Conservation (phyloP, 371 early-diverging fungal species). For the Actinomortierella ambigua region DNA sequence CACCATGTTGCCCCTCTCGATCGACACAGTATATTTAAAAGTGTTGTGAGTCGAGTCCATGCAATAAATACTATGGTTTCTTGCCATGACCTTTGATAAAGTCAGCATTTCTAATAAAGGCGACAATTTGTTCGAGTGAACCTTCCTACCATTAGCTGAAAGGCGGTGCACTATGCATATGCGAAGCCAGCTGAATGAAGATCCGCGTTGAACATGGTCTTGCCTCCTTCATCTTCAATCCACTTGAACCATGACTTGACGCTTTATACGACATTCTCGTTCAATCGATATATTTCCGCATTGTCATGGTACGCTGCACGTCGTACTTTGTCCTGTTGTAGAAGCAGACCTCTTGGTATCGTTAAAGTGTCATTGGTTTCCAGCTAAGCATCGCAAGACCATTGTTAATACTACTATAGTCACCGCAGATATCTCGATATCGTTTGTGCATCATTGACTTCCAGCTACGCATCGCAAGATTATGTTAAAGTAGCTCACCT, state of each 20-base stretch:
- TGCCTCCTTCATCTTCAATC: slow-evolving; percentile 9
- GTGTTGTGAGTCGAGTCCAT: slow-evolving; percentile 22
- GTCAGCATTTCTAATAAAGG: neutral
- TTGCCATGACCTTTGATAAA: slow-evolving; percentile 11
- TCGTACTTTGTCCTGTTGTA: too few relatives aligned
- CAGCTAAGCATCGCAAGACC: too few relatives aligned
- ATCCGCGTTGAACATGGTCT: slow-evolving; percentile 16
- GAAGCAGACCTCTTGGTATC: too few relatives aligned
- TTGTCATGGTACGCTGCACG: too few relatives aligned
- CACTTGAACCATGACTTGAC: slow-evolving; percentile 11
- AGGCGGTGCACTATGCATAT: slow-evolving; percentile 8
- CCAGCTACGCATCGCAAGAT: too few relatives aligned
- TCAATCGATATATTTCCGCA: slow-evolving; percentile 8
- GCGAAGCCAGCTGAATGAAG: slow-evolving; percentile 5
- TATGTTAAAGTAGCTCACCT: too few relatives aligned
- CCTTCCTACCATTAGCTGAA: slow-evolving; percentile 11
- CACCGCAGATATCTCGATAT: too few relatives aligned
- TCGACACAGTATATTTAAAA: neutral
- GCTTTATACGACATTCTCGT: slow-evolving; percentile 8
- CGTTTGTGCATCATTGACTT: too few relatives aligned
- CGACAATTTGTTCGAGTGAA: neutral
- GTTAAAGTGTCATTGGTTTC: too few relatives aligned
- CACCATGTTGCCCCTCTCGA: slow-evolving; percentile 5
- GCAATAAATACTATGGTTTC: slow-evolving; percentile 10
- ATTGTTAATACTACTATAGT: too few relatives aligned